Base-by-base conservation (phyloP, 805 yeast species). In the Kregervanrija fluxuum region DNA sequence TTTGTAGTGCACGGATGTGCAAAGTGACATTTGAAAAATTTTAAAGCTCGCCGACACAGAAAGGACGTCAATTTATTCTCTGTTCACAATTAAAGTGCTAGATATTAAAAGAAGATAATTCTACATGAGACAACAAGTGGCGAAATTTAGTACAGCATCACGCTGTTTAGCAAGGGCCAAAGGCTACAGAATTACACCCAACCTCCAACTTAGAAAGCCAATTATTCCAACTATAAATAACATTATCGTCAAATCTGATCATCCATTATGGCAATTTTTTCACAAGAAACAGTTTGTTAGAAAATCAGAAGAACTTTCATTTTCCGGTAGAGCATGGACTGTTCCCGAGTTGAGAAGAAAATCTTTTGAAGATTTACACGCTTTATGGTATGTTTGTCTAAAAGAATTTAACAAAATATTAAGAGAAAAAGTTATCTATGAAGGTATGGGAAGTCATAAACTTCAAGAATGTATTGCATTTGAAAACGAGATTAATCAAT, bases 251-350 rank as follows among this genome's bases (percentile, higher is more conserved):
- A 74, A 79, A 11, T 91, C 83, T 5, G 85, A 84, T 61, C 99
- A 93, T 65, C 99, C 98, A 30, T 71, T 93, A 51, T 93, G 96
- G 96, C 90, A 85, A 55, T 93, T 93, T 62, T 93, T 91, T 68
- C 60, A 61, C 51, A 74, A 85, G 35, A 71, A 80, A 46, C 70
- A 74, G 55, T 78, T 80, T 48, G 66, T 85, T 48, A 75, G 97
- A 54, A 60, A 70, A 1, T 64, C 74, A 3, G 76, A 71, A 2
- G 85, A 81, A 16, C 56, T 79, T 30, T 69, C 75, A 41, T 59
- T 63, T 30, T 66, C 69, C 9, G 81, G 93, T 12, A 74, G 95
- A 55, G 69, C 93, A 4, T 93, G 99, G 99, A 67, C 83, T 5
- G 72, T 89, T 43, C 83, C 88, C 4, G 98, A 91, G 61, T 75